Evolutionary conservation across 345 rosid species (phyloP).

Genomic region (Arabis hirsuta): DNA sequence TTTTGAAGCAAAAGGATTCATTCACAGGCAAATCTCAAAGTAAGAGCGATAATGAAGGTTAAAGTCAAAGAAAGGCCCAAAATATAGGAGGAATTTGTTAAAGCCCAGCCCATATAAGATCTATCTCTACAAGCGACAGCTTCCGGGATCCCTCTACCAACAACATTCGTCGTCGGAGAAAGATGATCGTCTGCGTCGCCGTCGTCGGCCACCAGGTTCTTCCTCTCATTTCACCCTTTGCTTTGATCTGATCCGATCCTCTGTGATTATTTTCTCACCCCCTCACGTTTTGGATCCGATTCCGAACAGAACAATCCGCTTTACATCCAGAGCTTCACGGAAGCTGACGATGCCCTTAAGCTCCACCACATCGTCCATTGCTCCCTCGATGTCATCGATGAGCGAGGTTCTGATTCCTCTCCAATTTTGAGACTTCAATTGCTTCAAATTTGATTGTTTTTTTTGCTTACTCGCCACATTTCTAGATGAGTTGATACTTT

Average conservation of each 20-base stretch:
- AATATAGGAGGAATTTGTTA: neutral
- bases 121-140: neutral
- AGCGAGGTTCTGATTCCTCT: constrained; percentile 54
- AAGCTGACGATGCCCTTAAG: constrained; percentile 81
- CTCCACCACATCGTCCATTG: constrained; percentile 94
- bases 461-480: no score
- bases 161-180: constrained; percentile 32
- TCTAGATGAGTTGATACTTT: no score
- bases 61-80: constrained; percentile 2
- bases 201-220: constrained; percentile 87
- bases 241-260: neutral
- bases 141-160: neutral
- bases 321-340: constrained; percentile 94
- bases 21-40: no score
- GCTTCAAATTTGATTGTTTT: neutral
- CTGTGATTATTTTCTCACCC: no score
- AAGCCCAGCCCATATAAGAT: neutral
- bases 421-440: neutral
- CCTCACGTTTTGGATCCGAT: constrained; percentile 3
- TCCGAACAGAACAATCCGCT: constrained; percentile 74
- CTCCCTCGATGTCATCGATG: constrained; percentile 88
- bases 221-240: neutral
- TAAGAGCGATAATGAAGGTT: no score
- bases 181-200: constrained; percentile 90
- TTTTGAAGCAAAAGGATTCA: no score